These are phyloP conservation scores for Phlebopus sp. DNA, from an alignment of 1,284 basidiomycete species.

Conservation along the genomic window DNA sequence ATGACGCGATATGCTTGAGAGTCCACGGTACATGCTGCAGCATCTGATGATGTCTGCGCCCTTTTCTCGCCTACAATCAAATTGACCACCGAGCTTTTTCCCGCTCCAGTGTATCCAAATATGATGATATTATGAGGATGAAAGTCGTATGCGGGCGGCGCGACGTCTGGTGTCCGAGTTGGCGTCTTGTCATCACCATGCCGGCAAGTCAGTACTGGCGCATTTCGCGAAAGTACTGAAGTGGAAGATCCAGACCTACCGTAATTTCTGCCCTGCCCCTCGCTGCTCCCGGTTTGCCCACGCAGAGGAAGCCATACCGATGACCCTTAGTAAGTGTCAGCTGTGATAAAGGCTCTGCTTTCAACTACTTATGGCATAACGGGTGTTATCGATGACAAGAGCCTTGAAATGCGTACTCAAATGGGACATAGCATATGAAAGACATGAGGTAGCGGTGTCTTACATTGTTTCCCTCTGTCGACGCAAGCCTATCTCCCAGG, in stretches of 20 bases:
- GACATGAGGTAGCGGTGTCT: background rate
- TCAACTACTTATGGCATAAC: conserved; percentile 10
- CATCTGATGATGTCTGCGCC: conserved; percentile 25
- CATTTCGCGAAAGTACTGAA: too few species aligned
- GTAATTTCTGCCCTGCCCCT: too few species aligned
- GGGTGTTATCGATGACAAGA: background rate
- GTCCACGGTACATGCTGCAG: conserved; percentile 22
- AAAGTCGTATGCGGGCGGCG: conserved; percentile 18
- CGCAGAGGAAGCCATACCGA: too few species aligned
- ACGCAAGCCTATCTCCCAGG: background rate
- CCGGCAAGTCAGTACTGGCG: too few species aligned
- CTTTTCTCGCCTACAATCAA: conserved; percentile 21
- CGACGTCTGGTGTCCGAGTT: background rate
- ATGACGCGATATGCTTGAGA: conserved; percentile 17
- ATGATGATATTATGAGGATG: conserved; percentile 22
- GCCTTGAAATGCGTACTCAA: background rate
- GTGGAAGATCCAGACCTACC: too few species aligned
- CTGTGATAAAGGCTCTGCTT: too few species aligned
- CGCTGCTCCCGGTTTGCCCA: too few species aligned
- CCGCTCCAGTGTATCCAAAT: conserved; percentile 27
- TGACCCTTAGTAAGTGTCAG: too few species aligned
- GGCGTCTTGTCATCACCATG: conserved; percentile 6
- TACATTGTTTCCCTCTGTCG: background rate
- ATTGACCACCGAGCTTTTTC: conserved; percentile 31
- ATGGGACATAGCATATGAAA: background rate